Conservation (phyloP, 2,329 filamentous ascomycete genomes). For the Trichophyton verrucosum region DNA sequence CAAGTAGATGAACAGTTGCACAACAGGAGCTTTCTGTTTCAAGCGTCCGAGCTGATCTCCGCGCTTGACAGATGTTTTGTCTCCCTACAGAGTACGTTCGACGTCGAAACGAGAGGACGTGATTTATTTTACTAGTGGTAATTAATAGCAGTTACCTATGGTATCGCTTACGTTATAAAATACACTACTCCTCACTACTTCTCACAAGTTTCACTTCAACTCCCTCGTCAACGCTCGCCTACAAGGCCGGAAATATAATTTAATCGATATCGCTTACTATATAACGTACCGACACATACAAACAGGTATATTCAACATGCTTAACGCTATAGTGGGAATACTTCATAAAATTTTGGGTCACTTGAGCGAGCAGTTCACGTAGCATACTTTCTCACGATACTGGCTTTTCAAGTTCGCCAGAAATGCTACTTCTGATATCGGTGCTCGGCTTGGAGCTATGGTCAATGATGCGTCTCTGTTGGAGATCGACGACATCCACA, state of each 20-base stretch:
- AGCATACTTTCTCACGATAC: too few species aligned
- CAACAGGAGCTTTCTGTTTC: background rate
- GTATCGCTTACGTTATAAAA: background rate
- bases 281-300: too few species aligned
- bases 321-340: background rate
- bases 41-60: background rate
- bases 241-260: too few species aligned
- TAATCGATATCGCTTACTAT: too few species aligned
- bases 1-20: background rate
- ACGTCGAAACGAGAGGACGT: background rate
- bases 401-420: too few species aligned
- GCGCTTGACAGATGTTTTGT: background rate
- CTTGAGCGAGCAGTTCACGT: too few species aligned
- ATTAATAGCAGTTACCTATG: background rate
- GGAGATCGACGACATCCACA: too few species aligned
- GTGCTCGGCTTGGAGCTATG: too few species aligned
- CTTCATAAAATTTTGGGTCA: background rate
- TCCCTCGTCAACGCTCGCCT: too few species aligned
- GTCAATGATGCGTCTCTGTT: too few species aligned
- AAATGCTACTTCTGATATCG: too few species aligned
- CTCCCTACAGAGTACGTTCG: background rate
- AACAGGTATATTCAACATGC: background rate
- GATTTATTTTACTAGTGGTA: background rate
- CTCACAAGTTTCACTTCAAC: too few species aligned
- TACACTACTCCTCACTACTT: background rate